Evolutionary conservation across 2,329 filamentous ascomycete genomes (phyloP).

Genomic region (Waltergamsia citrina): DNA sequence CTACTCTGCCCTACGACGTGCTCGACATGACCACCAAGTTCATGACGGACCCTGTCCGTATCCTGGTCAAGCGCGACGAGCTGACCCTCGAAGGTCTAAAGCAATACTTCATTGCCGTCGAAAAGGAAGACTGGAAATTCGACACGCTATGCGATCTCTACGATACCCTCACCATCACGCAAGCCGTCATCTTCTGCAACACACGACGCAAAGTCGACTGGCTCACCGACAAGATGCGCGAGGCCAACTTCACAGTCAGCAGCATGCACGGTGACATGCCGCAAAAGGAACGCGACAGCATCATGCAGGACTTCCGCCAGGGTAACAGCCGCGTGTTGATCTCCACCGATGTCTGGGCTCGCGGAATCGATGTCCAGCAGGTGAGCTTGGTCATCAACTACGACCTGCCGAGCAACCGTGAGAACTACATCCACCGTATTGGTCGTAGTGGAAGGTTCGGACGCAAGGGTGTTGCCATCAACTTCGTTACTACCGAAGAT

Average conservation of each 20-base stretch:
- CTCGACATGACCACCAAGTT: conserved; percentile 99
- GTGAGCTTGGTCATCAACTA: conserved; percentile 99
- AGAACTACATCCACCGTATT: conserved; percentile 99
- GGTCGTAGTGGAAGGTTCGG: conserved; percentile 92
- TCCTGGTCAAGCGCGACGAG: conserved; percentile 97
- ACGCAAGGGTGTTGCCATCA: conserved; percentile 97
- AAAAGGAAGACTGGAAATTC: conserved; percentile 99
- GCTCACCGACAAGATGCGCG: conserved; percentile 98
- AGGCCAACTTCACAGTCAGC: conserved; percentile 96
- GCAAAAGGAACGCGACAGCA: conserved; percentile 94
- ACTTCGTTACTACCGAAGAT: conserved; percentile 97
- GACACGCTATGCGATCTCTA: conserved; percentile 98
- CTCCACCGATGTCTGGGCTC: conserved; percentile 94
- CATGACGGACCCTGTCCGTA: conserved; percentile 96
- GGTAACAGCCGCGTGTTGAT: conserved; percentile 94
- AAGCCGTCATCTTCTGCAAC: conserved; percentile 99
- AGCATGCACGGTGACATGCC: conserved; percentile 99
- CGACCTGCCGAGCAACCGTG: conserved; percentile 93
- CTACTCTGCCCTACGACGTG: conserved; percentile 94
- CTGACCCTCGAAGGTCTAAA: conserved; percentile 94
- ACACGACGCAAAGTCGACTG: conserved; percentile 98
- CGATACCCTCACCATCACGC: conserved; percentile 96
- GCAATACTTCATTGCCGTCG: conserved; percentile 98
- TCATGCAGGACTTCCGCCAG: conserved; percentile 98
- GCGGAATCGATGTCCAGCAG: conserved; percentile 98